Base-by-base conservation (phyloP, 148 eudicot species). In the Linanthus parryae region DNA sequence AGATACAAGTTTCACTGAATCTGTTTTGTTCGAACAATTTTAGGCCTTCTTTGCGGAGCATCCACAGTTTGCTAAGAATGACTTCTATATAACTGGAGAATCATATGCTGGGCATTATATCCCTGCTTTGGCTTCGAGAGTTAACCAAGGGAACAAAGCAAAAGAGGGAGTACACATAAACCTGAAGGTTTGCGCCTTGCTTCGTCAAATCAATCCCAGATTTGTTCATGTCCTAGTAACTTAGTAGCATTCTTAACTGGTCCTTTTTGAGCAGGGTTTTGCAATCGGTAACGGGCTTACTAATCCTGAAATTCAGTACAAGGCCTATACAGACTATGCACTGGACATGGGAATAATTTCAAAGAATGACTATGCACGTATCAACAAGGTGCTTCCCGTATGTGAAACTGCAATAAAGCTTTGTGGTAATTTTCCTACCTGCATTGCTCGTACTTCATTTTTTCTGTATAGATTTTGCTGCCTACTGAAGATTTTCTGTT, bases 51-150 rank as follows among this genome's bases (percentile, higher is more conserved):
- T 82, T 62, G 43, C 61, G 20, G 82, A 74, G 66, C 97, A 90
- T 66, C 95, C 97, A 8, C 58, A 80, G 18, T 72, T 71, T 52
- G 78, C 48, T 13, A 49, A 69, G 23, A 90, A 90, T 72, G 95
- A 90, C 63, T 90, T 90, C 45, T 90, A 75, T 63, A 85, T 90
- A 34, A 90, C 95, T 34, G 95, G 95, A 72, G 97, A 90, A 69
- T 90, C 95, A 41, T 90, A 90, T 59, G 97, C 97, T 38, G 95
- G 95, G 23, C 97, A 90, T 52, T 90, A 85, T 34, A 90, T 90
- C 55, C 97, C 97, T 69, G 95, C 97, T 58, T 73, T 90, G 67
- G 97, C 95, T 69, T 70, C 88, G 60, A 71, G 91, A 58, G 88
- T 90, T 53, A 85, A 85, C 67, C 67, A 46, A 40, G 85, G 85